Base-by-base conservation (phyloP, 1,284 basidiomycete genomes). In the Rhodotorula sp. region DNA sequence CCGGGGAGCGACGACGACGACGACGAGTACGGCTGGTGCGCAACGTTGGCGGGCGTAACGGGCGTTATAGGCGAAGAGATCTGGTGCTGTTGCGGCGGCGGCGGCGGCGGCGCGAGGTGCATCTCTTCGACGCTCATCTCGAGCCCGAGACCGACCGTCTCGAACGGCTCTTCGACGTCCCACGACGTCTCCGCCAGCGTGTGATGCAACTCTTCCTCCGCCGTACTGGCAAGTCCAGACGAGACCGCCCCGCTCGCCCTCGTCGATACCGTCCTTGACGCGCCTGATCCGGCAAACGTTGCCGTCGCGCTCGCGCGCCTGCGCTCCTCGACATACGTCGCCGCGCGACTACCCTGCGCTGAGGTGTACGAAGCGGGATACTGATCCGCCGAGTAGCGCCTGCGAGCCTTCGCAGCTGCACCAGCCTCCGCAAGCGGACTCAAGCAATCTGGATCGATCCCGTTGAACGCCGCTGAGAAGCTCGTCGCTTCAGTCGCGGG, bases 51-150 rank as follows among this genome's bases (percentile, higher is more conserved):
- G 20, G 47, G 47, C 20, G 47, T 22, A 22, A n/a, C 47, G 47
- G 47, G n/a, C 22, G 47, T 26, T n/a, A 51, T n/a, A 13, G n/a
- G 50, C 22, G 50, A 26, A 15, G 50, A 10, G 24, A 26, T 13
- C n/a, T 51, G 50, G 9, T 28, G 9, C 22, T 8, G 50, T 2
- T 24, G 48, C 22, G 18, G 16, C n/a, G 22, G 50, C 34, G 9
- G 37, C 28, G 4, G 37, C 15, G 26, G 52, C 26, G 0, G 22
- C 60, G 51, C 44, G 47, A 63, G 53, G 8, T 48, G 53, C 54
- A 63, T 26, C 47, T 63, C 62, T 47, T 63, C 62, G 31, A 63
- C 47, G 47, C 54, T 20, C 54, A 63, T 57, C 62, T 63, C 62
- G 62, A 63, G 62, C 2, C 62, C 62, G 30, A 63, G 54, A 10